Conservation (phyloP, 2,329 filamentous ascomycete species). For the Hypoxylon sp. region DNA sequence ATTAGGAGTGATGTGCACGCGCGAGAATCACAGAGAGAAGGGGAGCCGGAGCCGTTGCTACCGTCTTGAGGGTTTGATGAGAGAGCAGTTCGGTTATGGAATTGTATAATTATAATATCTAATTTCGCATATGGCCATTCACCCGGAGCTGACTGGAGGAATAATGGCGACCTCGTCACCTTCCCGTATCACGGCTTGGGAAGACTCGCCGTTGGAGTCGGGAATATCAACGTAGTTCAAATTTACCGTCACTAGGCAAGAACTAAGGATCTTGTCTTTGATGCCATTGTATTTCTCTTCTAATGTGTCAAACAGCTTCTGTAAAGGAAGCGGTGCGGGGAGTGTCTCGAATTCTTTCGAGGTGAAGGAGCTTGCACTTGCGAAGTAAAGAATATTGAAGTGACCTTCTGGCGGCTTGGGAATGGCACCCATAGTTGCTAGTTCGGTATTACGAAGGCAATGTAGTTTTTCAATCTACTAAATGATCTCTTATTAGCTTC, state of each 20-base stretch:
- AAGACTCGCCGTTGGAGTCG: slow-evolving; percentile 59
- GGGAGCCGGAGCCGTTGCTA: slow-evolving; percentile 38
- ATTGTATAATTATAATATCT: slow-evolving; percentile 12
- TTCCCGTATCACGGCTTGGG: slow-evolving; percentile 70
- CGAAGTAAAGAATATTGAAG: slow-evolving; percentile 88
- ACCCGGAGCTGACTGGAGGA: slow-evolving; percentile 89
- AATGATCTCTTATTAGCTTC: slow-evolving; percentile 31
- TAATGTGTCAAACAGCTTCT: slow-evolving; percentile 75
- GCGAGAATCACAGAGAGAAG: not conserved
- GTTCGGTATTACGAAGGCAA: not conserved
- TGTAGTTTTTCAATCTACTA: slow-evolving; percentile 6
- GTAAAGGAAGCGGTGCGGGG: slow-evolving; percentile 74
- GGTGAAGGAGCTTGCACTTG: slow-evolving; percentile 79
- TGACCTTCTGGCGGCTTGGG: slow-evolving; percentile 71
- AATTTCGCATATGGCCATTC: slow-evolving; percentile 47
- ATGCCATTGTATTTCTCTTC: slow-evolving; percentile 81
- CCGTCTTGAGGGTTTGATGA: slow-evolving; percentile 19
- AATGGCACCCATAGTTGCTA: slow-evolving; percentile 54
- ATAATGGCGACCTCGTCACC: slow-evolving; percentile 91
- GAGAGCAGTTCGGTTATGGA: not conserved
- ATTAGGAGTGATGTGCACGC: not conserved
- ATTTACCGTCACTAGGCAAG: slow-evolving; percentile 84
- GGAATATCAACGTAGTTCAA: slow-evolving; percentile 82
- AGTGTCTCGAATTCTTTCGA: slow-evolving; percentile 76
- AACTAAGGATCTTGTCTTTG: slow-evolving; percentile 75